Conservation (phyloP, 805 yeast species). For the Wickerhamiella slavikovae region DNA sequence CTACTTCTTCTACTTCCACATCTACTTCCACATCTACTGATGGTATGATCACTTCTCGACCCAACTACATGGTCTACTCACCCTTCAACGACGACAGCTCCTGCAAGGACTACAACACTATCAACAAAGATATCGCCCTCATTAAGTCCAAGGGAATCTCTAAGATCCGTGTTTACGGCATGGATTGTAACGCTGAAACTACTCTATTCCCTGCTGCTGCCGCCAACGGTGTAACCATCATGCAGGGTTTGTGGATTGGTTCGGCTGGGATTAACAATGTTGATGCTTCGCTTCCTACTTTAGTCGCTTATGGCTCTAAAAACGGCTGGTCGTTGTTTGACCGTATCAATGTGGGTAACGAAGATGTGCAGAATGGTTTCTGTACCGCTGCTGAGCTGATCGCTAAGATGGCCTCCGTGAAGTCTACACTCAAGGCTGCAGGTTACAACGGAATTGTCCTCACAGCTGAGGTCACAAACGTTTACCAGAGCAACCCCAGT, state of each 20-base stretch:
- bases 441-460: constrained; percentile 65
- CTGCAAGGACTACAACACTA: constrained; percentile 41
- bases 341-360: constrained; percentile 70
- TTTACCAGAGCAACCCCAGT: constrained; percentile 36
- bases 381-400: constrained; percentile 41
- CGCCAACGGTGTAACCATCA: constrained; percentile 42
- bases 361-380: constrained; percentile 51
- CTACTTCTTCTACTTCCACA: constrained; percentile 12
- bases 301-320: constrained; percentile 31
- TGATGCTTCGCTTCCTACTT: constrained; percentile 32
- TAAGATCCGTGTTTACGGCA: constrained; percentile 61
- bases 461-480: constrained; percentile 79
- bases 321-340: constrained; percentile 59
- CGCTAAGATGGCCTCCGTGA: constrained; percentile 43
- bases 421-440: constrained; percentile 32
- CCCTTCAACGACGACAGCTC: constrained; percentile 53
- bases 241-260: constrained; percentile 77
- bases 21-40: constrained; percentile 7
- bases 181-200: constrained; percentile 55
- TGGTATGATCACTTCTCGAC: constrained; percentile 11
- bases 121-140: constrained; percentile 34
- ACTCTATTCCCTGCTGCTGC: constrained; percentile 43
- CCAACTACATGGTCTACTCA: constrained; percentile 18
- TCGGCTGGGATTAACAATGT: constrained; percentile 46
- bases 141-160: constrained; percentile 43